Conservation (phyloP, 257 asterid species). For the Thymus quinquecostatus region DNA sequence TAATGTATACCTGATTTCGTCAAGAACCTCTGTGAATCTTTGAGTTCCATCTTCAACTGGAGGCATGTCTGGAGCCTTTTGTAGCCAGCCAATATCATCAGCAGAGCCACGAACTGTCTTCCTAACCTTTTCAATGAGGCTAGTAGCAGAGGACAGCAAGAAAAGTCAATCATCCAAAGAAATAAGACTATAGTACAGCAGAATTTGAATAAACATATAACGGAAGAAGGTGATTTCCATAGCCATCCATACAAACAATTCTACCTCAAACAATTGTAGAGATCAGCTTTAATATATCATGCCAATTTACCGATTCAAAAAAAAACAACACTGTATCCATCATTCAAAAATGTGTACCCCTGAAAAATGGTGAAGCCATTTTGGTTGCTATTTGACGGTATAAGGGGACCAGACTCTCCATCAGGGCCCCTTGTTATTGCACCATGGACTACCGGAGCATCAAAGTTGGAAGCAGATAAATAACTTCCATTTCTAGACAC, state of each 20-base stretch:
- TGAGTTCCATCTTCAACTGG: slow-evolving; percentile 89
- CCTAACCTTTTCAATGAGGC: slow-evolving; percentile 68
- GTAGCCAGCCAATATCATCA: slow-evolving; percentile 97
- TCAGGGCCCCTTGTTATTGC: slow-evolving; percentile 47
- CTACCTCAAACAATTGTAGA: too few relatives aligned
- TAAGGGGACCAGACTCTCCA: slow-evolving; percentile 46
- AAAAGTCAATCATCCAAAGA: slow-evolving; percentile 24
- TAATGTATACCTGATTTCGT: slow-evolving; percentile 65
- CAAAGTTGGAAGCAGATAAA: slow-evolving; percentile 43
- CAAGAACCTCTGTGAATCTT: slow-evolving; percentile 76
- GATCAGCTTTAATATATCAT: too few relatives aligned
- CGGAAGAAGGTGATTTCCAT: too few relatives aligned
- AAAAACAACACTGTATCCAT: too few relatives aligned
- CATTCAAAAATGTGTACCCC: slow-evolving; percentile 50
- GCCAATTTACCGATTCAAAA: too few relatives aligned
- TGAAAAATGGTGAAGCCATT: slow-evolving; percentile 73
- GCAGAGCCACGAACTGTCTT: slow-evolving; percentile 97
- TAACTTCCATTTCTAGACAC: slow-evolving; percentile 47
- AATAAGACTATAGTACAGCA: background rate
- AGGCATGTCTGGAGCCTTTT: slow-evolving; percentile 72
- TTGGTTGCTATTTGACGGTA: slow-evolving; percentile 49
- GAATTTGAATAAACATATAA: too few relatives aligned
- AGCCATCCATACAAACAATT: background rate
- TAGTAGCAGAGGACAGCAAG: slow-evolving; percentile 27
- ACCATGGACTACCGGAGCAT: slow-evolving; percentile 65